These are phyloP conservation scores for Rhodotorula toruloides DNA, from an alignment of 768 basidiomycete genomes.

Conservation along the genomic window DNA sequence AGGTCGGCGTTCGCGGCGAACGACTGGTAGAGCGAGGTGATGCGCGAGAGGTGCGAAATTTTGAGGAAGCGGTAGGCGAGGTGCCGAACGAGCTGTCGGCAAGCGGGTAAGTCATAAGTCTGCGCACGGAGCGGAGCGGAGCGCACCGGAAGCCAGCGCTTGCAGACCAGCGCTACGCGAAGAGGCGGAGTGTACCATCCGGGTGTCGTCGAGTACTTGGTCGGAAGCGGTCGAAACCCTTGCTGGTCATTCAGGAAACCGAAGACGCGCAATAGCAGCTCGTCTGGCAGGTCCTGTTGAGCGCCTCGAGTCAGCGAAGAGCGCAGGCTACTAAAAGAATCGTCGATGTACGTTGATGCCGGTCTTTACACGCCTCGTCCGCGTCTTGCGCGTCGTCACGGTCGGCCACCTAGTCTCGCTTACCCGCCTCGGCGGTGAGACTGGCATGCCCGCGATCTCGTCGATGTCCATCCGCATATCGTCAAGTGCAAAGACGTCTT, in stretches of 20 bases:
- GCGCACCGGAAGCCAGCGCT: conserved; percentile 18
- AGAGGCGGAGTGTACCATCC: conserved; percentile 21
- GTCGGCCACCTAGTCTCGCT: neutral
- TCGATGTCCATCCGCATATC: neutral
- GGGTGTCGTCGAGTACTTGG: neutral
- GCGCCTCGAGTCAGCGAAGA: neutral
- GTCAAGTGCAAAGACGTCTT: neutral
- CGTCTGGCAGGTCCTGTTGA: conserved; percentile 20
- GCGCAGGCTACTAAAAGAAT: neutral
- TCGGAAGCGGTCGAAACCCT: neutral
- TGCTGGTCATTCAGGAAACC: conserved; percentile 15
- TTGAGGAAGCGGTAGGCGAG: conserved; percentile 19
- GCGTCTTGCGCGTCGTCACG: neutral
- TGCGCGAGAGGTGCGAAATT: conserved; percentile 11
- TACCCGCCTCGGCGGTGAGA: neutral
- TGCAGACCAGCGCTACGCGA: conserved; percentile 13
- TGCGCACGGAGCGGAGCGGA: neutral
- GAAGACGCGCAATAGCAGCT: conserved; percentile 23
- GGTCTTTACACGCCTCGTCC: neutral
- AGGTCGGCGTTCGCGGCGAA: neutral
- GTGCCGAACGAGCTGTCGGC: conserved; percentile 6
- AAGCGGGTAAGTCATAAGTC: neutral
- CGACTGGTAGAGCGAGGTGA: neutral
- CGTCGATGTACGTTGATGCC: conserved; percentile 4
- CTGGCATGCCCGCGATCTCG: too few relatives aligned